Evolutionary conservation across 495 filamentous ascomycete species (phyloP).

Genomic region (Ramalina intermedia): DNA sequence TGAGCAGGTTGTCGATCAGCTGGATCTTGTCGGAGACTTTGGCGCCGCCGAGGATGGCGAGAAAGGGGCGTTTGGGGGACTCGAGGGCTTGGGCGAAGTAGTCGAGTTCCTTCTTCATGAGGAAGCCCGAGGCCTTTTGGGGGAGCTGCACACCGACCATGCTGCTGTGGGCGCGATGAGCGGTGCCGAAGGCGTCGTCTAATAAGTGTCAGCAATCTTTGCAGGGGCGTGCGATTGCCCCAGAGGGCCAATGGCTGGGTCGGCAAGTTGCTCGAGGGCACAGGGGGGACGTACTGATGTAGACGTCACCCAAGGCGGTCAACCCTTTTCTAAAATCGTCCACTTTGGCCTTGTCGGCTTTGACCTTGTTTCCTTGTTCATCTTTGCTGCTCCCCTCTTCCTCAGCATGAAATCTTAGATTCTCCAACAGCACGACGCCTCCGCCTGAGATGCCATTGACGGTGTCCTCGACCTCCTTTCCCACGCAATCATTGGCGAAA

Average conservation of each 20-base stretch:
- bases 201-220: conserved; percentile 12
- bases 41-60: conserved; percentile 93
- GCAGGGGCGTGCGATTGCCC: neutral
- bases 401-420: conserved; percentile 93
- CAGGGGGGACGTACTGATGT: conserved; percentile 59
- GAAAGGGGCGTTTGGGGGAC: conserved; percentile 84
- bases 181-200: conserved; percentile 98
- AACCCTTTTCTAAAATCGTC: conserved; percentile 88
- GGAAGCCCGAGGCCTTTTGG: conserved; percentile 91
- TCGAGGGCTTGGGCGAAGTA: conserved; percentile 98
- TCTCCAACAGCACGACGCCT: conserved; percentile 84
- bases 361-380: conserved; percentile 87
- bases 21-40: conserved; percentile 99
- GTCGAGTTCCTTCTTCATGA: conserved; percentile 99
- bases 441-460: conserved; percentile 75
- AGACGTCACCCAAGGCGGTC: conserved; percentile 89
- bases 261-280: neutral
- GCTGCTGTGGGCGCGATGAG: conserved; percentile 93
- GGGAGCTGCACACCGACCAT: conserved; percentile 96
- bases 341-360: conserved; percentile 86
- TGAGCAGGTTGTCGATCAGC: conserved; percentile 94
- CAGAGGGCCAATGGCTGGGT: neutral
- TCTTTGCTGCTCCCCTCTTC: conserved; percentile 94
- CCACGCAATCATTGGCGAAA: conserved; percentile 86
- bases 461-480: conserved; percentile 71